These are phyloP conservation scores for Salvia splendens DNA, from an alignment of 257 asterid species.

Conservation along the genomic window DNA sequence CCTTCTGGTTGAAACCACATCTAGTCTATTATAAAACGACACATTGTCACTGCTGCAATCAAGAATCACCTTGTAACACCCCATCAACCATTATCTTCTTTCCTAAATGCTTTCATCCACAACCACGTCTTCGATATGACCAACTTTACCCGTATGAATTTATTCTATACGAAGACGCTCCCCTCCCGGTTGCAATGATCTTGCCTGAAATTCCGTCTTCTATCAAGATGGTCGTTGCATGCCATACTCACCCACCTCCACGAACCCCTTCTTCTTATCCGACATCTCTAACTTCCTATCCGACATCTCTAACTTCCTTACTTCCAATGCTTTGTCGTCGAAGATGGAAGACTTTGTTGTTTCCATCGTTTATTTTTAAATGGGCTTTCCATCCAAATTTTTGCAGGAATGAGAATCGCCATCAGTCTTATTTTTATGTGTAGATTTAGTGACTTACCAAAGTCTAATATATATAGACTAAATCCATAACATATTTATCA, in stretches of 20 bases:
- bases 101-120: slow-evolving; percentile 83
- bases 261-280: slow-evolving; percentile 68
- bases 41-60: slow-evolving; percentile 67
- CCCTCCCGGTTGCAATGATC: slow-evolving; percentile 87
- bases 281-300: slow-evolving; percentile 72
- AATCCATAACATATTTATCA: too few relatives aligned
- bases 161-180: slow-evolving; percentile 70
- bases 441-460: too few relatives aligned
- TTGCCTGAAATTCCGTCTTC: slow-evolving; percentile 52
- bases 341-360: slow-evolving; percentile 28
- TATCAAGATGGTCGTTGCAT: slow-evolving; percentile 69
- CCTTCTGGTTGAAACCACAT: slow-evolving; percentile 80
- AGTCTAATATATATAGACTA: too few relatives aligned
- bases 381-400: too few relatives aligned
- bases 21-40: slow-evolving; percentile 73
- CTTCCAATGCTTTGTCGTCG: slow-evolving; percentile 44
- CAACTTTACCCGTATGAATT: slow-evolving; percentile 76
- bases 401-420: too few relatives aligned
- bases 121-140: slow-evolving; percentile 93
- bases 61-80: slow-evolving; percentile 87
- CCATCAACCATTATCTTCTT: slow-evolving; percentile 63
- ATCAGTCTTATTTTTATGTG: too few relatives aligned
- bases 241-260: slow-evolving; percentile 56
- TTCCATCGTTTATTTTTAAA: slow-evolving; percentile 41
- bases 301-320: slow-evolving; percentile 62